Conservation (phyloP, 2,329 filamentous ascomycete genomes). For the Aureobasidium lini region DNA sequence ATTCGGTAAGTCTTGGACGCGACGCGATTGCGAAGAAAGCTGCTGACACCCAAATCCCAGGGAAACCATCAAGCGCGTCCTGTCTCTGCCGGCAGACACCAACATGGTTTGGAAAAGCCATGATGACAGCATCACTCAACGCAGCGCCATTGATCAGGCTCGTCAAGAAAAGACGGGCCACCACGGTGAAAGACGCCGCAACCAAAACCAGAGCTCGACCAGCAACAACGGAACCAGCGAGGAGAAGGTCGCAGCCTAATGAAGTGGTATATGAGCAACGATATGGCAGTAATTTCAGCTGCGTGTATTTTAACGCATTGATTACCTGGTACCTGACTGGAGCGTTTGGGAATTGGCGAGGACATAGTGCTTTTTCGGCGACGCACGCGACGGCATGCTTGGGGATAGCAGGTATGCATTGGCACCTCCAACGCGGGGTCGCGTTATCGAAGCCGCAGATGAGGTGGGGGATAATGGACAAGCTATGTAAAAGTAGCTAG, state of each 20-base stretch:
- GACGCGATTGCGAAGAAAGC: background rate
- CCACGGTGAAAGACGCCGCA: conserved; percentile 38
- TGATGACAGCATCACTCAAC: conserved; percentile 89
- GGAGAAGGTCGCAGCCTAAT: conserved; percentile 11
- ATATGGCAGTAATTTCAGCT: background rate
- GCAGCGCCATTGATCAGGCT: conserved; percentile 82
- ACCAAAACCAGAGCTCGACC: conserved; percentile 23
- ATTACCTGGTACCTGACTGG: background rate
- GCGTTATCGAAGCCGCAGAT: background rate
- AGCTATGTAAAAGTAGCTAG: background rate
- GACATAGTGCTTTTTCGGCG: background rate
- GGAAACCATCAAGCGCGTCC: conserved; percentile 86
- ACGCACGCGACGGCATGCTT: background rate
- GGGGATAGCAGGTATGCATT: conserved; percentile 5
- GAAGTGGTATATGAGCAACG: background rate
- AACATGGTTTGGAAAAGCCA: conserved; percentile 94
- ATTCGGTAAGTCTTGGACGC: conserved; percentile 62
- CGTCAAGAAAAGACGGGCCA: conserved; percentile 67
- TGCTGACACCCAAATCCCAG: conserved; percentile 40
- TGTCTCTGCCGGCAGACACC: conserved; percentile 80
- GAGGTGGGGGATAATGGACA: background rate
- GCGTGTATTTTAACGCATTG: conserved; percentile 1
- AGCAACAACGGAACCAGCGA: background rate
- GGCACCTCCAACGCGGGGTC: conserved; percentile 5
- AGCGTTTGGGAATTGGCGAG: background rate